Base-by-base conservation (phyloP, 176 grass and related monocot species). In the Cenchrus fungigraminus region DNA sequence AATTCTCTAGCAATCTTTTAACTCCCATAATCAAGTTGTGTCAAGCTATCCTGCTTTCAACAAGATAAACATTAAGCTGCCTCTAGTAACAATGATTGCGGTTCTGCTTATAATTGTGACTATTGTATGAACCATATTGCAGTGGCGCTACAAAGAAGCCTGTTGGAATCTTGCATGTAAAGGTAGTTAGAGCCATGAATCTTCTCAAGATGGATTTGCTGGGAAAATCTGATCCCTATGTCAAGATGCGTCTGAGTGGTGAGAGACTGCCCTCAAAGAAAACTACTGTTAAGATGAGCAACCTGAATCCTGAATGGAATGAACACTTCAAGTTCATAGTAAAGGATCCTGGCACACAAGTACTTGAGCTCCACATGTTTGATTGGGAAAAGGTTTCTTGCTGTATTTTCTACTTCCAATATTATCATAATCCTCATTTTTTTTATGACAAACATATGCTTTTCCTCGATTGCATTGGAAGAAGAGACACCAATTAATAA, bases 341-440 rank as follows among this genome's bases (percentile, higher is more conserved):
- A 80, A 98, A 98, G 84, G 93, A 98, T 86, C 96, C 96, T 15
- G 69, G 83, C 20, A 95, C 93, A 2, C 96, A 98, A 90, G 91
- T 94, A 83, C 96, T 98, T 86, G 91, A 98, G 83, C 93, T 98
- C 22, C 96, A 92, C 20, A 79, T 92, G 77, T 98, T 93, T 59
- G 96, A 98, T 28, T 98, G 96, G 96, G 96, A 98, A 98, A 98
- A 98, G 96, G 96, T 98, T 87, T 90, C 13, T 67, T 86, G 34
- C 17, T 76, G 64, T 59, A 88, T 16, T 64, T 75, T 37, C n/a
- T 60, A 82, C 74, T 68, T 66, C 34, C 28, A 43, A 73, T 37
- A 46, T 17, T 14, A 16, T 51, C 54, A 43, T 9, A 63, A 6
- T 44, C 12, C 37, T 79, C 25, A 43, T 51, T 51, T 49, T 40